Base-by-base conservation (phyloP, 1,139 yeast species). In the Zygosaccharomyces pseudobailii region DNA sequence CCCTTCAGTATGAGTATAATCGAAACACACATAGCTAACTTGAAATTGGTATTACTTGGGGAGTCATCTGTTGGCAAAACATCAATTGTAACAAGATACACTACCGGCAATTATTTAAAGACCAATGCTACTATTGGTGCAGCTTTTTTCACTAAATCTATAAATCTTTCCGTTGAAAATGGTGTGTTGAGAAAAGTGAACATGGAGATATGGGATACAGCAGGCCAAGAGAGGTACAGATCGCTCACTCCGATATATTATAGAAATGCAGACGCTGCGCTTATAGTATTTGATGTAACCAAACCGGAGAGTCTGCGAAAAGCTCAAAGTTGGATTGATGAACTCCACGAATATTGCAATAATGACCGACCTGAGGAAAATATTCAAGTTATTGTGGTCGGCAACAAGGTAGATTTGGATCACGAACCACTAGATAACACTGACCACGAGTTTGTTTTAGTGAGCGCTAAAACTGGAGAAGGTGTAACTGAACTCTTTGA, bases 61-160 rank as follows among this genome's bases (percentile, higher is more conserved):
- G 98, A 92, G 66, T 92, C 97, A 1, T 96, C 97, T 1, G 98
- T 92, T 36, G 98, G 98, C 44, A 92, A 92, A 65, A 76, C 78
- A 5, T 88, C 97, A 1, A 79, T 92, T 20, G 97, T 92, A 19
- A 85, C 88, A 58, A 75, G 97, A 57, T 90, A 90, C 65, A 96
- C 89, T 21, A 87, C 90, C 55, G 92, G 90, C 60, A 86, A 90
- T 36, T 92, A 92, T 66, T 95, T 88, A 57, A 95, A 87, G 60
- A 79, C 84, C 71, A 78, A 96, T 62, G 97, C 94, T 65, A 92
- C 97, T 3, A 92, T 92, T 51, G 97, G 97, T 4, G 98, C 98
- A 2, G 98, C 98, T 3, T 92, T 90, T 66, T 74, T 90, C 47
- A 89, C 97, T 5, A 97, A 89, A 63, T 79, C 90, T 5, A 80